Base-by-base conservation (phyloP, 163 green algal genomes). In the Scenedesmus sp. region DNA sequence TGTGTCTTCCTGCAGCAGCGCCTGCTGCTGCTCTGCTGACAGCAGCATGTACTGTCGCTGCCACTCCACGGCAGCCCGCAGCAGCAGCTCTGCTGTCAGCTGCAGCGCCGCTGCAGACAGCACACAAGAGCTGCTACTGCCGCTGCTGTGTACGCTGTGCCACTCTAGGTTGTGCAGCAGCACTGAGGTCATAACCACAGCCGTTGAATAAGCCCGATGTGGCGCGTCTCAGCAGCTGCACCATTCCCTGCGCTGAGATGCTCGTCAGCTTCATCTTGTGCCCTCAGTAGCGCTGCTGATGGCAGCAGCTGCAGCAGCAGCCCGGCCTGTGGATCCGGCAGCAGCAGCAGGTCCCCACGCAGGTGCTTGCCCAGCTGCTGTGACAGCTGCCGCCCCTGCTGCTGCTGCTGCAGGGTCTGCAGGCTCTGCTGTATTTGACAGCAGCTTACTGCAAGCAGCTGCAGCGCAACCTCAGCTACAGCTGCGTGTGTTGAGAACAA, bases 31-130 rank as follows among this genome's bases (percentile, higher is more conserved):
- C 8, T 23, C 15, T 56, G 6, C 4, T 3, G 34, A 1, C 70
- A 79, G 7, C 1, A 7, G 23, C 4, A 23, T 16, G 13, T 86
- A 34, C 34, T 13, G 34, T 1, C 8, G 55, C 54, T 64, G 34
- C 81, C 81, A 86, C 4, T 26, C 54, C 3, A 62, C 52, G 26
- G 81, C 13, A 16, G n/a, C 12, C 13, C 0, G 77, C 77, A 60
- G 15, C 77, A 85, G 77, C 52, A 57, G 77, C 77, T 85, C 13
- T 34, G 77, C 16, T 86, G 81, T 12, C 81, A 86, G 54, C 52
- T n/a, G 81, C 81, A 86, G 34, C 34, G 16, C 52, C 4, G 34
- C 10, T 0, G 15, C 54, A 66, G 54, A 86, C 4, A 76, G 10
- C 26, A 16, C 81, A n/a, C 18, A 7, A 2, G 18, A 12, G 6